Evolutionary conservation across 2,329 filamentous ascomycete species (phyloP).

Genomic region (Stachybotrys echinatus): DNA sequence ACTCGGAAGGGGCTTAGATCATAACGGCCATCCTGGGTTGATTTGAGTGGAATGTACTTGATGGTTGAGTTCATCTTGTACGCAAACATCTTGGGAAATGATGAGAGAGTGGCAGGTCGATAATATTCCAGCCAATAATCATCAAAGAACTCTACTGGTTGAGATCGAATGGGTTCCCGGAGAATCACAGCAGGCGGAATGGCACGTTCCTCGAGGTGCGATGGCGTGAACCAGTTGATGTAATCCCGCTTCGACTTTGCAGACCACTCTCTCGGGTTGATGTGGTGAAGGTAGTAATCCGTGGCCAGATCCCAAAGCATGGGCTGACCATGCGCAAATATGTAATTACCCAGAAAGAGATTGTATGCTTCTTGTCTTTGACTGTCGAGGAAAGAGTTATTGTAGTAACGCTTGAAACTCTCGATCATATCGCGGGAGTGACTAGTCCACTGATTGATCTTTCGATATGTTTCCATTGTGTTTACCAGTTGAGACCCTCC

Average conservation of each 20-base stretch:
- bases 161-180: conserved; percentile 30
- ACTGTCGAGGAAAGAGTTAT: conserved; percentile 97
- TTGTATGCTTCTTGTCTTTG: conserved; percentile 98
- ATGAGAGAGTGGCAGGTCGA: conserved; percentile 78
- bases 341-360: conserved; percentile 93
- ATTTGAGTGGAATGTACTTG: conserved; percentile 73
- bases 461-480: conserved; percentile 98
- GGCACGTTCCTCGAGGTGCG: conserved; percentile 57
- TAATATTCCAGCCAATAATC: conserved; percentile 99
- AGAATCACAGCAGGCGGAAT: conserved; percentile 43
- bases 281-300: conserved; percentile 94
- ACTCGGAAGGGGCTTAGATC: conserved; percentile 87
- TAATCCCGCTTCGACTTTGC: conserved; percentile 63
- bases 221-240: conserved; percentile 81
- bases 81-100: conserved; percentile 85
- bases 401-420: conserved; percentile 98
- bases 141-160: conserved; percentile 62
- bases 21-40: conserved; percentile 66
- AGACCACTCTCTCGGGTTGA: conserved; percentile 70
- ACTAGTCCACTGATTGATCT: conserved; percentile 98
- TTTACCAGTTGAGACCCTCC: conserved; percentile 97
- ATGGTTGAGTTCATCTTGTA: conserved; percentile 89
- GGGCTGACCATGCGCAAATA: conserved; percentile 78
- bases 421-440: conserved; percentile 98
- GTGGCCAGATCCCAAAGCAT: conserved; percentile 96